A percentile compares a stretch with the other conserved stretches of the same genome.
Conservation (phyloP, 1,284 basidiomycete species). For the Vanrija sp. region DNA sequence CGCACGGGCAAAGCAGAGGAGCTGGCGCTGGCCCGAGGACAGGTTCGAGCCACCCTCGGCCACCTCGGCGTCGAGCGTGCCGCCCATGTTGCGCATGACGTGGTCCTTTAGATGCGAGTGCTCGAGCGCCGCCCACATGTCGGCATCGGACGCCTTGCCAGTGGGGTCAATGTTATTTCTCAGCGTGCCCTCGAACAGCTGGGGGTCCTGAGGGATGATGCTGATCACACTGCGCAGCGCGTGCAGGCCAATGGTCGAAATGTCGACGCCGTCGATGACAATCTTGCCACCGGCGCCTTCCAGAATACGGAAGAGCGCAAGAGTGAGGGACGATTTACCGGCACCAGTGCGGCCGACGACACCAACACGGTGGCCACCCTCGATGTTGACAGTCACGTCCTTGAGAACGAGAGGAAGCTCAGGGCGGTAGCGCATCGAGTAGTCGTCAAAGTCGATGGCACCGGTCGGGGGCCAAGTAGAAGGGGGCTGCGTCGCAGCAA, state of each 20-base stretch:
- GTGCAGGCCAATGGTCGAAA: slow-evolving; percentile 75
- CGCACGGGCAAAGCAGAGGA: slow-evolving; percentile 77
- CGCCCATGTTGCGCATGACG: slow-evolving; percentile 62
- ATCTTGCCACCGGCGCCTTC: slow-evolving; percentile 78
- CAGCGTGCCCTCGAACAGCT: slow-evolving; percentile 81
- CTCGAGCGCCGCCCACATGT: slow-evolving; percentile 76
- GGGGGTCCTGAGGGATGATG: slow-evolving; percentile 81
- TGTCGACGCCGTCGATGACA: slow-evolving; percentile 76
- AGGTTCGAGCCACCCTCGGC: slow-evolving; percentile 75
- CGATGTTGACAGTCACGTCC: slow-evolving; percentile 61
- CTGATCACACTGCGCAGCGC: slow-evolving; percentile 64
- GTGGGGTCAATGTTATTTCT: slow-evolving; percentile 48
- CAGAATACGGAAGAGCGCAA: slow-evolving; percentile 59
- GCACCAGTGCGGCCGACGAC: slow-evolving; percentile 80
- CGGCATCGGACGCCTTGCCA: slow-evolving; percentile 61
- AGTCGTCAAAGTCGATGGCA: slow-evolving; percentile 69
- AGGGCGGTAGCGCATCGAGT: slow-evolving; percentile 76
- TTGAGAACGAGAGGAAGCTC: slow-evolving; percentile 75
- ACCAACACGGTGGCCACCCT: slow-evolving; percentile 76
- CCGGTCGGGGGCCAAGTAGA: slow-evolving; percentile 72
- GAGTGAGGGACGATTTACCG: slow-evolving; percentile 78
- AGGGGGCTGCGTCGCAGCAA: slow-evolving; percentile 61
- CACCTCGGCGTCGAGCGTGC: slow-evolving; percentile 69
- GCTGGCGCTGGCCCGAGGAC: slow-evolving; percentile 77
- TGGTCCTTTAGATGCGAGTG: slow-evolving; percentile 62